phyloP scores from a whole-genome alignment of 2,329 filamentous ascomycete genomes.

The Colletotrichum gloeosporioides region DNA sequence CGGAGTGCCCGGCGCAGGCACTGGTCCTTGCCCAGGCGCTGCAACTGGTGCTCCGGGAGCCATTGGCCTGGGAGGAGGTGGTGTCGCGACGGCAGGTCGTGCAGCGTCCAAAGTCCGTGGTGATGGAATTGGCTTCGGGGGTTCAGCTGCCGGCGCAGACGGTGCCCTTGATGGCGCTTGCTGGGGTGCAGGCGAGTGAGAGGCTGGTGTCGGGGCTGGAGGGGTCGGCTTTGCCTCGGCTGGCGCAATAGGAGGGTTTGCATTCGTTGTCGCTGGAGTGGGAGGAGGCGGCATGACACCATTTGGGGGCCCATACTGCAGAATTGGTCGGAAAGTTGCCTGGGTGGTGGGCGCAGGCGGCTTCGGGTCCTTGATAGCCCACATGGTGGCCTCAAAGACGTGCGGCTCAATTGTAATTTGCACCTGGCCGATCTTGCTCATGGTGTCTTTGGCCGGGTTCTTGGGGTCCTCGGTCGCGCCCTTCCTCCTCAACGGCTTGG shows the following conservation, averaged over 20 bases:
- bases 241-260: constrained; percentile 9
- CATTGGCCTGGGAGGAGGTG: background rate
- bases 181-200: constrained; percentile 2
- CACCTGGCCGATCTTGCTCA: constrained; percentile 75
- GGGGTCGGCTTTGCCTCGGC: constrained; percentile 27
- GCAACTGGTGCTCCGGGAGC: constrained; percentile 17
- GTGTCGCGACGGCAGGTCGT: background rate
- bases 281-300: constrained; percentile 62
- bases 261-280: constrained; percentile 8
- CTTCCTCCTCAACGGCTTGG: constrained; percentile 73
- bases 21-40: constrained; percentile 20
- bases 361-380: constrained; percentile 70
- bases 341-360: constrained; percentile 33
- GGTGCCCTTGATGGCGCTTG: background rate
- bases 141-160: background rate
- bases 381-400: constrained; percentile 78
- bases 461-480: constrained; percentile 68
- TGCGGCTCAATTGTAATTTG: constrained; percentile 82
- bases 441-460: constrained; percentile 73
- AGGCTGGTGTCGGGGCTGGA: background rate
- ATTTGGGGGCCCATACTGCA: constrained; percentile 71
- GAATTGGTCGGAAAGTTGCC: constrained; percentile 54
- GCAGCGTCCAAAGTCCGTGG: background rate
- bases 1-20: constrained; percentile 23
- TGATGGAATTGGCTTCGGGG: background rate